Percentiles rank a stretch among this genome's conserved stretches.
Evolutionary conservation across 1,284 basidiomycete species (phyloP).

Genomic region (Stereum hirsutum): DNA sequence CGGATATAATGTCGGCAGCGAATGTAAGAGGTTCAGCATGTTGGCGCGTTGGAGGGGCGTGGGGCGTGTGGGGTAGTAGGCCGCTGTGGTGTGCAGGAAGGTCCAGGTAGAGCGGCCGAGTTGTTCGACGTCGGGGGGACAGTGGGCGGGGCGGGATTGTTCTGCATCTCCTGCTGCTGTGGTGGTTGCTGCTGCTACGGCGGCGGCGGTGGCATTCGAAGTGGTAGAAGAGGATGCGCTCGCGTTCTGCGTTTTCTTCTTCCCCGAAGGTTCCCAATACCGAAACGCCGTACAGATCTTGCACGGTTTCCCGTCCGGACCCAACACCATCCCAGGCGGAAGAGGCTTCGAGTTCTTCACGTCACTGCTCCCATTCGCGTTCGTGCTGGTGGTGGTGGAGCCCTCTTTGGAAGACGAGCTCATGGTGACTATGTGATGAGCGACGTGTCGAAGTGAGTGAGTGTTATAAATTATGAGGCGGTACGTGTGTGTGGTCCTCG

Average conservation of each 20-base stretch:
- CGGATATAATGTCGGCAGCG: conserved; percentile 80
- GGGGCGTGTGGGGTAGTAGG: conserved; percentile 84
- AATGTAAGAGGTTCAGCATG: conserved; percentile 72
- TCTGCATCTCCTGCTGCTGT: conserved; percentile 24
- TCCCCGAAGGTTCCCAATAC: conserved; percentile 49
- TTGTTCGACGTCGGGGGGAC: conserved; percentile 81
- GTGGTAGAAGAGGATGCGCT: no score
- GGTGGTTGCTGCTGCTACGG: conserved; percentile 26
- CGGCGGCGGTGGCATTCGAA: conserved; percentile 29
- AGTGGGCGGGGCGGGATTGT: conserved; percentile 50
- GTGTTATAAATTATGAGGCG: neutral
- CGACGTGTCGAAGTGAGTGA: no score
- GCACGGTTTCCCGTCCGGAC: conserved; percentile 90
- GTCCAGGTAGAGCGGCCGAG: conserved; percentile 92
- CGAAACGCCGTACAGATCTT: conserved; percentile 83
- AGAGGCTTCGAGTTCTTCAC: conserved; percentile 14
- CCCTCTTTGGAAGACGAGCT: neutral
- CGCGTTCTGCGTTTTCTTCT: conserved; percentile 12
- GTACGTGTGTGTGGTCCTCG: neutral
- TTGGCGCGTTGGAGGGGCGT: conserved; percentile 63
- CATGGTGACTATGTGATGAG: neutral
- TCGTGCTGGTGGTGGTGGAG: neutral
- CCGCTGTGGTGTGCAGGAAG: conserved; percentile 88
- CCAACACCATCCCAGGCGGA: conserved; percentile 79
- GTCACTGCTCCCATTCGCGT: no score